Percentiles rank a stretch among this genome's conserved stretches.
Conservation (phyloP, 2,329 filamentous ascomycete species). For the Colletotrichum tabaci region DNA sequence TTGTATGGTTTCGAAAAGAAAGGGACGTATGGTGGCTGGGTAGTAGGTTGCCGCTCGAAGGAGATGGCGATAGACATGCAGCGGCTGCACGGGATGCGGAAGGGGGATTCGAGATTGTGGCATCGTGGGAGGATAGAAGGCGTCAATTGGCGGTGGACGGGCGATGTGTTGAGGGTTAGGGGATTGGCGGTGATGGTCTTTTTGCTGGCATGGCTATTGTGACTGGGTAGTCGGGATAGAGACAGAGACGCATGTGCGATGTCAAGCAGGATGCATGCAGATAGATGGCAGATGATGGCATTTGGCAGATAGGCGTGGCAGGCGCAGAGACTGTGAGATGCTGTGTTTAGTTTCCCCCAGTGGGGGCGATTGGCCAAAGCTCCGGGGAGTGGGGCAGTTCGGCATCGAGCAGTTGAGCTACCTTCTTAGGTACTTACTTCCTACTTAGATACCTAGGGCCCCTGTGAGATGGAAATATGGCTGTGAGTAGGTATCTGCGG, state of each 20-base stretch:
- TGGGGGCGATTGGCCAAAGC: slow-evolving; percentile 26
- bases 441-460: not conserved
- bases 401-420: not conserved
- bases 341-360: not conserved
- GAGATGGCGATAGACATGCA: slow-evolving; percentile 71
- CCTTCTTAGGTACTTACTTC: not conserved
- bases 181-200: slow-evolving; percentile 6
- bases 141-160: too few species aligned
- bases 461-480: not conserved
- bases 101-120: slow-evolving; percentile 48
- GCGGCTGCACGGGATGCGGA: slow-evolving; percentile 49
- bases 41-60: slow-evolving; percentile 75
- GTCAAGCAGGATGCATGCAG: slow-evolving; percentile 40
- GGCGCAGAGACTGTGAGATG: too few species aligned
- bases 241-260: slow-evolving; percentile 35
- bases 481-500: not conserved
- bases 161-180: not conserved
- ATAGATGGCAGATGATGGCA: slow-evolving; percentile 1
- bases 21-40: slow-evolving; percentile 64
- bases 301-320: too few species aligned
- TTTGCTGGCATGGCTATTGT: not conserved
- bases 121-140: slow-evolving; percentile 8
- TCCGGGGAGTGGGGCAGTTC: not conserved
- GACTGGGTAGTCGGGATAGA: slow-evolving; percentile 3
- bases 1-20: slow-evolving; percentile 60